These are phyloP conservation scores for Oryza nivara DNA, from an alignment of 176 grass and related monocot species.

Conservation along the genomic window DNA sequence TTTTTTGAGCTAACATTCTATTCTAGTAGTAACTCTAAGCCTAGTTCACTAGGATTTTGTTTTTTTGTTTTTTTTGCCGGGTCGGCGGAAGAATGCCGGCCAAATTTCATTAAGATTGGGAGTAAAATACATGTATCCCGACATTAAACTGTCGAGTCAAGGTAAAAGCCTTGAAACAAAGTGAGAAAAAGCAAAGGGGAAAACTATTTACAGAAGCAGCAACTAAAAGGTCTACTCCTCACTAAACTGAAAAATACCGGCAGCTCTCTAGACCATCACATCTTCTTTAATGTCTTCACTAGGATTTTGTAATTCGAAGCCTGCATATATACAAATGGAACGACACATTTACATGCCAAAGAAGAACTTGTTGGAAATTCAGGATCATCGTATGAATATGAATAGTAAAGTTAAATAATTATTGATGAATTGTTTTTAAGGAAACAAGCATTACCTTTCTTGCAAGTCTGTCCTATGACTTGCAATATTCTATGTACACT, in stretches of 20 bases:
- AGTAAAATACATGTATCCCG: too few species aligned
- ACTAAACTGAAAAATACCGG: too few species aligned
- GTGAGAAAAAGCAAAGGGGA: too few species aligned
- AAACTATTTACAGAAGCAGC: too few species aligned
- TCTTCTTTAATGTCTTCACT: too few species aligned
- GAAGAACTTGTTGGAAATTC: neutral
- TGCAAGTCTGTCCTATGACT: constrained; percentile 11
- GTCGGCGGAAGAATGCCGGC: too few species aligned
- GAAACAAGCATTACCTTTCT: neutral
- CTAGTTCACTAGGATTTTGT: neutral
- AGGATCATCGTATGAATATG: neutral
- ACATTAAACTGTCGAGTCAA: too few species aligned
- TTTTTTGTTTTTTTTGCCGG: too few species aligned
- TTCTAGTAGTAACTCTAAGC: neutral
- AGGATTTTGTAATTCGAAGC: neutral
- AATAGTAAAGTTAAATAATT: neutral
- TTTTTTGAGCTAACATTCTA: neutral
- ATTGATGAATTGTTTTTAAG: neutral
- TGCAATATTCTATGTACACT: constrained; percentile 10
- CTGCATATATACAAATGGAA: neutral
- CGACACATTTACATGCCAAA: neutral
- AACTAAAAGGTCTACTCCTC: too few species aligned
- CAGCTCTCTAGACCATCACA: too few species aligned
- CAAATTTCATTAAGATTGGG: too few species aligned
- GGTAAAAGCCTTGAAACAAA: too few species aligned